phyloP scores from a whole-genome alignment of 1,284 basidiomycete species.

The Lentinus polychrous region DNA sequence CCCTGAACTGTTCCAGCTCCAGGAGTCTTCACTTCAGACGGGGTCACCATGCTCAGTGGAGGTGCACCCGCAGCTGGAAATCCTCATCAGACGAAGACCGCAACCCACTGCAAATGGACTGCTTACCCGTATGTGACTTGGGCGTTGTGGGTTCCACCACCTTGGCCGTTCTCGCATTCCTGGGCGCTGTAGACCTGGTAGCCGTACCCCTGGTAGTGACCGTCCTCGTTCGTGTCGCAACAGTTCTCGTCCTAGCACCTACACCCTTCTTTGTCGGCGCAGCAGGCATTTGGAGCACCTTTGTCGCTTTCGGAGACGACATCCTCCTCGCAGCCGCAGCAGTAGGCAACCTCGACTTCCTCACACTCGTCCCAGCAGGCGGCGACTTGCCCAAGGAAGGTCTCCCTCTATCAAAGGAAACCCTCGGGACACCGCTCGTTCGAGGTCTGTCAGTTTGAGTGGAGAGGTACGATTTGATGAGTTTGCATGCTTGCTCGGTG shows the following conservation, averaged over 20 bases:
- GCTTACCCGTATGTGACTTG: constrained; percentile 30
- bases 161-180: constrained; percentile 5
- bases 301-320: not conserved
- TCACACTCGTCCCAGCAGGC: not conserved
- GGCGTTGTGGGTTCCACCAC: constrained; percentile 19
- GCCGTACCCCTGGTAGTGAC: not conserved
- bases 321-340: not conserved
- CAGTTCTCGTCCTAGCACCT: too few species aligned
- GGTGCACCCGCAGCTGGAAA: not conserved
- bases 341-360: not conserved
- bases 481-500: constrained; percentile 41
- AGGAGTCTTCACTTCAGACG: constrained; percentile 15
- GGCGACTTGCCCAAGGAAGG: not conserved
- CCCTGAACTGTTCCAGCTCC: constrained; percentile 10
- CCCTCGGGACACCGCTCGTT: not conserved
- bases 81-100: not conserved
- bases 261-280: constrained; percentile 24
- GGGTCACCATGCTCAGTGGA: not conserved
- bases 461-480: constrained; percentile 35
- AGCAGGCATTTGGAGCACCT: not conserved
- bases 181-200: constrained; percentile 5
- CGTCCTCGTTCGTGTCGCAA: constrained; percentile 5
- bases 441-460: not conserved
- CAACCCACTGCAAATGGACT: too few species aligned
- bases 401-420: not conserved